These are phyloP conservation scores for Yamadazyma diddensiae DNA, from an alignment of 1,139 yeast species.

Conservation along the genomic window DNA sequence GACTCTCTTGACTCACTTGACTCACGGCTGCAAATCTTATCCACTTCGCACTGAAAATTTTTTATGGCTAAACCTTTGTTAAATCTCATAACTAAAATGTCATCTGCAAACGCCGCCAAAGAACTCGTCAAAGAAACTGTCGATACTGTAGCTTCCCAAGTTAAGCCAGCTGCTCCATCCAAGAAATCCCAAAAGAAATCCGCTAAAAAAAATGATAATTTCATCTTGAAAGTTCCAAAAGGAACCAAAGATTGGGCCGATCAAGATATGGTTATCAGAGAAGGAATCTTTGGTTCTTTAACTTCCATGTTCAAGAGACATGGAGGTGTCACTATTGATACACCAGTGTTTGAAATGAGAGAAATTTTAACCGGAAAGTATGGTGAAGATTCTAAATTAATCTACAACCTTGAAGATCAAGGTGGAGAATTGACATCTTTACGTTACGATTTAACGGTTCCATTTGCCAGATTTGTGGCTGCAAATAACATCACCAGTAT, in stretches of 20 bases:
- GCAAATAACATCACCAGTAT: constrained; percentile 86
- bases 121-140: constrained; percentile 5
- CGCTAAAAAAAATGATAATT: constrained; percentile 20
- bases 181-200: constrained; percentile 5
- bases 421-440: constrained; percentile 96
- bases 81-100: constrained; percentile 25
- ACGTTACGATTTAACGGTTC: constrained; percentile 95
- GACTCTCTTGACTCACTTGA: background rate
- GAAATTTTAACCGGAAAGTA: constrained; percentile 95
- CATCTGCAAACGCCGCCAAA: constrained; percentile 6
- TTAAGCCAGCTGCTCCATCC: constrained; percentile 1
- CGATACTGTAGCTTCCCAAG: background rate
- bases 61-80: constrained; percentile 5
- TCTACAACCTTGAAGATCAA: constrained; percentile 94
- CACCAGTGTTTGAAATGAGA: constrained; percentile 94
- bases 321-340: constrained; percentile 97
- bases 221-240: constrained; percentile 87
- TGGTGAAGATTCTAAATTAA: constrained; percentile 96
- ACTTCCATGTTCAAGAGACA: constrained; percentile 82
- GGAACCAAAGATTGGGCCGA: constrained; percentile 99
- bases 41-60: constrained; percentile 8
- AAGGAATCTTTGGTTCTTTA: constrained; percentile 73
- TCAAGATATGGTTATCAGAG: constrained; percentile 92
- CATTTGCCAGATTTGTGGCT: constrained; percentile 95
- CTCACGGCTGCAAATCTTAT: background rate